Conservation (phyloP, 352 stramenopile genomes). For the Halophytophthora polymorphica region DNA sequence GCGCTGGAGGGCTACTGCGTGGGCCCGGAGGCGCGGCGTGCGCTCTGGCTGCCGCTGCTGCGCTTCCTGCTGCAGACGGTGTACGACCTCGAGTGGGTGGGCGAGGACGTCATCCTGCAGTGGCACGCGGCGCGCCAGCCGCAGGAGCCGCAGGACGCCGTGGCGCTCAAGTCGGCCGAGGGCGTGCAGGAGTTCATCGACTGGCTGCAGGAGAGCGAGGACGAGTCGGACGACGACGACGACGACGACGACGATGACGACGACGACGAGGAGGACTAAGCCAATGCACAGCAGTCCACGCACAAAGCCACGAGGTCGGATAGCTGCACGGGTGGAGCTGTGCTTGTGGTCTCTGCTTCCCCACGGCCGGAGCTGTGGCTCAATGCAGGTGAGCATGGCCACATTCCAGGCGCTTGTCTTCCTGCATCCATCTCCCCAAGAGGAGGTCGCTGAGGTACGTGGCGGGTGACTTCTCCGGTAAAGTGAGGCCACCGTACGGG, state of each 20-base stretch:
- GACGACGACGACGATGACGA: conserved; percentile 34
- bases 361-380: no score
- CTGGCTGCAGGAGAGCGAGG: conserved; percentile 84
- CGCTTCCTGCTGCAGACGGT: conserved; percentile 93
- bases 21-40: conserved; percentile 36
- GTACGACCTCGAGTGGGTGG: conserved; percentile 92
- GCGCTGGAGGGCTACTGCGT: conserved; percentile 61
- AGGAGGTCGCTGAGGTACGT: no score
- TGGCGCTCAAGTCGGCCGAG: conserved; percentile 45
- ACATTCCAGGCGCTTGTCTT: no score
- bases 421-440: no score
- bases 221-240: conserved; percentile 49
- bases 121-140: conserved; percentile 64
- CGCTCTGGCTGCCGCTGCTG: conserved; percentile 79
- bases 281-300: conserved; percentile 3
- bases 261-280: conserved; percentile 27
- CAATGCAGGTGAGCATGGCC: no score
- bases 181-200: conserved; percentile 93
- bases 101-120: conserved; percentile 90
- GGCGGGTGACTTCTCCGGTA: no score
- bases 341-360: no score
- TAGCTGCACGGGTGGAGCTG: no score
- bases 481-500: no score
- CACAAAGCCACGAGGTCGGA: no score
- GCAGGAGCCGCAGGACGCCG: conserved; percentile 9